phyloP scores from a whole-genome alignment of 164 flowering plant genomes.

The Cinnamomum chago region DNA sequence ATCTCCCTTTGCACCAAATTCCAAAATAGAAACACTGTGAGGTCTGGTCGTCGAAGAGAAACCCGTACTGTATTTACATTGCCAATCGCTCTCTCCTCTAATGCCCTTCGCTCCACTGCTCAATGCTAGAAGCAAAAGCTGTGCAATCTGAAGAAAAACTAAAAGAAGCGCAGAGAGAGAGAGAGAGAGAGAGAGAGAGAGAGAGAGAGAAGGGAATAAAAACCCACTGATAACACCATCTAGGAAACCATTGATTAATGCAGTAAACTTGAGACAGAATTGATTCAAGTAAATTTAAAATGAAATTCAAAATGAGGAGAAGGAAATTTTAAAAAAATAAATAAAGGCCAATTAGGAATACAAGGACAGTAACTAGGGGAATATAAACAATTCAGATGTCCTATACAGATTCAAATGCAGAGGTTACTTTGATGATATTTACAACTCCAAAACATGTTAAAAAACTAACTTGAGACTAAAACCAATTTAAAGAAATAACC shows the following conservation, averaged over 20 bases:
- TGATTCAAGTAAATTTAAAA: no score
- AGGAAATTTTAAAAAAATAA: neutral
- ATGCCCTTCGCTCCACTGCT: slow-evolving; percentile 24
- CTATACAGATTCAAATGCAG: no score
- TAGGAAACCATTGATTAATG: no score
- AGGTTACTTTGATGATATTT: no score
- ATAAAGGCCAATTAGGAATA: neutral
- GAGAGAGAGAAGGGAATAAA: no score
- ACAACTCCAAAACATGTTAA: no score
- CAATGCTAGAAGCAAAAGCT: slow-evolving; percentile 55
- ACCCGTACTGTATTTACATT: slow-evolving; percentile 38
- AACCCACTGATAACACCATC: no score
- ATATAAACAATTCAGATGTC: no score
- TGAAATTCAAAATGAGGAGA: neutral
- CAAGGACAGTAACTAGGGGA: neutral
- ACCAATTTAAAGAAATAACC: no score
- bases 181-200: no score
- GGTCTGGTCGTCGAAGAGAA: slow-evolving; percentile 62
- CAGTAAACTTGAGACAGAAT: no score
- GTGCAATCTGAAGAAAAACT: slow-evolving; percentile 39
- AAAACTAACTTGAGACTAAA: no score
- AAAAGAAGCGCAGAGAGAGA: neutral
- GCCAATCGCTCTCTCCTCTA: slow-evolving; percentile 28
- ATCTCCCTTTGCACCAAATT: slow-evolving; percentile 97
- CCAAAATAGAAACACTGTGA: slow-evolving; percentile 86